Base-by-base conservation (phyloP, 208 protist genomes). In the Trichomonas tenax region DNA sequence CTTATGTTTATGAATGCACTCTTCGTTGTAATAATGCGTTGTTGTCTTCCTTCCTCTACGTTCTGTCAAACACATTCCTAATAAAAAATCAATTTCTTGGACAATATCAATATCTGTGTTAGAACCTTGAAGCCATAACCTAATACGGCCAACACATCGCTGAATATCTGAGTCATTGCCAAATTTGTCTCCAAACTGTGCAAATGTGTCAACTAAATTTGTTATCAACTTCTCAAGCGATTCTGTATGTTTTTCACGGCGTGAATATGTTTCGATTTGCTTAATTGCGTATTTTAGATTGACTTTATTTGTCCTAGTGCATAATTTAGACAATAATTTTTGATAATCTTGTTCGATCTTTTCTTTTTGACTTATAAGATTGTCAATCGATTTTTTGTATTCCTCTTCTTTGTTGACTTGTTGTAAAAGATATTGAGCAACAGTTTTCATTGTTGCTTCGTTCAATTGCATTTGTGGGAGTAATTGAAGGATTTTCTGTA, bases 31-130 rank as follows among this genome's bases (percentile, higher is more conserved):
- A 3, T 2, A 14, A 17, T 84, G 34, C 15, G 81, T 41, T 36
- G 21, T 34, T 8, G 26, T 3, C 6, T 41, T 34, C n/a, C 9
- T 34, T 14, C 21, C 34, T 84, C 15, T 41, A 11, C 31, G 36
- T 84, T 40, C 81, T 84, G 81, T 34, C 41, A 84, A 41, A 51
- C 86, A 93, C 26, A 93, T 34, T 93, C 86, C 86, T 8, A 93
- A 31, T 51, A 93, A 38, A 51, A 93, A 93, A 21, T 93, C 44
- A 17, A 93, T 93, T 51, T 93, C 86, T 93, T 93, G 86, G 46
- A 51, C n/a, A 34, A 93, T 44, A 51, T 93, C 44, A 51, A 93
- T 41, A 34, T 51, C 86, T 51, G 44, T 17, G 3, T 23, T 6
- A 36, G 86, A 44, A 51, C 45, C 45, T 38, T 93, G n/a, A 58